phyloP scores from a whole-genome alignment of 2,329 filamentous ascomycete species.

The Aspergillus pseudoterreus region DNA sequence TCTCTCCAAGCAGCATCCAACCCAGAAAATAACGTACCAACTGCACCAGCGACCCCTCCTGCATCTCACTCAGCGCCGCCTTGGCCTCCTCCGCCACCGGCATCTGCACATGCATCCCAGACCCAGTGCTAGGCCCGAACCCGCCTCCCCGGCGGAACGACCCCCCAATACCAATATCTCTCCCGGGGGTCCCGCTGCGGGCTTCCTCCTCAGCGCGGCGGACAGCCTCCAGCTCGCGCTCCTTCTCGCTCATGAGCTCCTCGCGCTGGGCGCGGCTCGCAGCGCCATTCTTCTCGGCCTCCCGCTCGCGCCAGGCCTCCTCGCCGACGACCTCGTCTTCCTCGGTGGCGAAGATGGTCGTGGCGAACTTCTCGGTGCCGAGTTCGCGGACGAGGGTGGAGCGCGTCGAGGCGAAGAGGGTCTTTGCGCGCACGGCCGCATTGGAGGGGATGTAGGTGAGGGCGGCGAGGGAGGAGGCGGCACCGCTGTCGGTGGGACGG shows the following conservation, averaged over 20 bases:
- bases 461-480: slow-evolving; percentile 40
- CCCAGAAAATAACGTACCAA: slow-evolving; percentile 38
- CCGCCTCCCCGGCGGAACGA: slow-evolving; percentile 23
- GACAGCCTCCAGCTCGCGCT: slow-evolving; percentile 55
- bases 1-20: neutral
- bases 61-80: slow-evolving; percentile 45
- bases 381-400: slow-evolving; percentile 58
- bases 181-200: slow-evolving; percentile 48
- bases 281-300: slow-evolving; percentile 40
- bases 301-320: slow-evolving; percentile 53
- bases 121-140: slow-evolving; percentile 20
- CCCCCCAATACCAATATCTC: slow-evolving; percentile 47
- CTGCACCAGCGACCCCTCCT: slow-evolving; percentile 44
- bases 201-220: slow-evolving; percentile 58
- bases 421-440: slow-evolving; percentile 62
- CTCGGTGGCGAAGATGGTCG: slow-evolving; percentile 58
- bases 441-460: slow-evolving; percentile 62
- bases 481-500: slow-evolving; percentile 31
- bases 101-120: slow-evolving; percentile 47
- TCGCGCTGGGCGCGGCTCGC: slow-evolving; percentile 27
- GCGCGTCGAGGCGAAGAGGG: slow-evolving; percentile 62
- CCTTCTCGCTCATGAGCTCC: slow-evolving; percentile 60
- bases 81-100: slow-evolving; percentile 52
- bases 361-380: slow-evolving; percentile 58
- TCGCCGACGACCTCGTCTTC: slow-evolving; percentile 53